Conservation (phyloP, 108 stramenopile species). For the Cyclotella sp. region DNA sequence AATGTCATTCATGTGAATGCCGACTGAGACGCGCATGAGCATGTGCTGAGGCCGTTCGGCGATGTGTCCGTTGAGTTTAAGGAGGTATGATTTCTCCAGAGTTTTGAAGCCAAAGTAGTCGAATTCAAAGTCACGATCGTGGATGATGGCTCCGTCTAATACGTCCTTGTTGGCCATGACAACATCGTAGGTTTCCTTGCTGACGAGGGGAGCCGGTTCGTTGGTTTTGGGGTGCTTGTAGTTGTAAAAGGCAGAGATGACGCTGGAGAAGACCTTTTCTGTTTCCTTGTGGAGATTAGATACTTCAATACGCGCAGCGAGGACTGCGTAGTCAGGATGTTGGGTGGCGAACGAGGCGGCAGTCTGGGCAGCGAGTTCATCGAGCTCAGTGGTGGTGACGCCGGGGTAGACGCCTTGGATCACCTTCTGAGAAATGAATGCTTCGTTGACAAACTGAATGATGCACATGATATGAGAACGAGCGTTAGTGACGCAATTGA, state of each 20-base stretch:
- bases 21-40: slow-evolving; percentile 98
- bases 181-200: slow-evolving; percentile 78
- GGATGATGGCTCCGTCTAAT: slow-evolving; percentile 86
- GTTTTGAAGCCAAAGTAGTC: slow-evolving; percentile 99
- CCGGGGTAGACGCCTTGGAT: slow-evolving; percentile 99
- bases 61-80: slow-evolving; percentile 92
- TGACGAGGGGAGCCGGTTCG: slow-evolving; percentile 87
- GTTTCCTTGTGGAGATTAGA: slow-evolving; percentile 99
- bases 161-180: slow-evolving; percentile 88
- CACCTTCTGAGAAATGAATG: slow-evolving; percentile 96
- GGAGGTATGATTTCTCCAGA: slow-evolving; percentile 96
- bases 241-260: slow-evolving; percentile 77
- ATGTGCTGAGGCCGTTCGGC: slow-evolving; percentile 98
- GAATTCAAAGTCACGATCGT: slow-evolving; percentile 95
- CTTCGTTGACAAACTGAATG: slow-evolving; percentile 88
- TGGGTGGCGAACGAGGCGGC: slow-evolving; percentile 98
- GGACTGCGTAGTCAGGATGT: slow-evolving; percentile 97
- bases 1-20: slow-evolving; percentile 97
- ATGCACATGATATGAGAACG: slow-evolving; percentile 6
- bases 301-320: slow-evolving; percentile 98
- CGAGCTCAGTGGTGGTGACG: slow-evolving; percentile 96
- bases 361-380: slow-evolving; percentile 99
- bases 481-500: not conserved
- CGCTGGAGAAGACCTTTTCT: slow-evolving; percentile 87
- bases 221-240: slow-evolving; percentile 95